Conservation (phyloP, 306 rosid genomes). For the Corylus americana region DNA sequence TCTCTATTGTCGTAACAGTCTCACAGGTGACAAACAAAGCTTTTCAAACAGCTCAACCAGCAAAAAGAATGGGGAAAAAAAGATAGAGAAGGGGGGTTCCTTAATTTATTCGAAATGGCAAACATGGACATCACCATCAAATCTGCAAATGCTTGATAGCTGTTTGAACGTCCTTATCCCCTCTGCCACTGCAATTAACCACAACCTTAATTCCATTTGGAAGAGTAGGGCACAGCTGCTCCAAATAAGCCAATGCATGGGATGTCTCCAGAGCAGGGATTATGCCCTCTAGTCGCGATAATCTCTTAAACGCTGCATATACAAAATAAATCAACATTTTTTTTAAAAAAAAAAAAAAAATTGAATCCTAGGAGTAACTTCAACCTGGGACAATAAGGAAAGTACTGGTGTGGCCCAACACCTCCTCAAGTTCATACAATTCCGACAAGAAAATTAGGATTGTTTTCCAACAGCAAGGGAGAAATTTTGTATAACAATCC, state of each 20-base stretch:
- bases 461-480: background rate
- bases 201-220: slow-evolving; percentile 75
- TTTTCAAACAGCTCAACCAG: slow-evolving; percentile 12
- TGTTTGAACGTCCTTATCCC: slow-evolving; percentile 95
- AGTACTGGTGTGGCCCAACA: background rate
- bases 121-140: slow-evolving; percentile 26
- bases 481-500: too few relatives aligned
- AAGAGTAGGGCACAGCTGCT: slow-evolving; percentile 79
- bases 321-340: background rate
- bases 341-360: background rate
- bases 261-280: slow-evolving; percentile 97
- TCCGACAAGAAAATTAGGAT: background rate
- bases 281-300: slow-evolving; percentile 88
- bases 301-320: slow-evolving; percentile 74
- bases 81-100: background rate
- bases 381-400: slow-evolving; percentile 7
- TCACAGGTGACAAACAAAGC: background rate
- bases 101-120: background rate
- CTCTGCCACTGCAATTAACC: slow-evolving; percentile 89
- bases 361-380: slow-evolving; percentile 3
- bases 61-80: background rate
- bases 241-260: slow-evolving; percentile 89
- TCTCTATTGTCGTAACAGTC: too few relatives aligned
- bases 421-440: background rate
- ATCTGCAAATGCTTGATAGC: slow-evolving; percentile 80